phyloP scores from a whole-genome alignment of 2,329 filamentous ascomycete species.

The Paracorniculantispora psalliotae region DNA sequence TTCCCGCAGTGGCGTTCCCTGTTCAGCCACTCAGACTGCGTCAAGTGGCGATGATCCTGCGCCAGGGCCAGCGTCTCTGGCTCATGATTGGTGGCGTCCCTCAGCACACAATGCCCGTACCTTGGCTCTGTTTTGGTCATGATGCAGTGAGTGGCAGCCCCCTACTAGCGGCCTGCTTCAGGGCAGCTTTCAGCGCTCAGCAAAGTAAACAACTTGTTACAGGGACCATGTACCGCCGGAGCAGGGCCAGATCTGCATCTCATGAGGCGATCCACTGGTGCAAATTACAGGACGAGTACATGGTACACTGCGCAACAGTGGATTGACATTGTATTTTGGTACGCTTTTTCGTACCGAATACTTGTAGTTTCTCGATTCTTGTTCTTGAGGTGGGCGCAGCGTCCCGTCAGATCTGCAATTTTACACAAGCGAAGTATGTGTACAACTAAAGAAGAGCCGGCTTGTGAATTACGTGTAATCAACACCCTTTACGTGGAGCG shows the following conservation, averaged over 20 bases:
- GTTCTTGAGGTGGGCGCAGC: background rate
- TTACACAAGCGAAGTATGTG: background rate
- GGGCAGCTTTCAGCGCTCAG: background rate
- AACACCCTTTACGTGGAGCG: background rate
- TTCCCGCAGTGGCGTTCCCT: background rate
- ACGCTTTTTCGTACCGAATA: background rate
- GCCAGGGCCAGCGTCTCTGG: background rate
- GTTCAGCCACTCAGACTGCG: constrained; percentile 5
- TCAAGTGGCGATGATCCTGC: constrained; percentile 11
- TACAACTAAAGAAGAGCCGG: background rate
- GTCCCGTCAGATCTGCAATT: constrained; percentile 1
- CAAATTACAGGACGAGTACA: background rate
- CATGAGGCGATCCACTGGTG: background rate
- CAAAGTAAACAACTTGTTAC: background rate
- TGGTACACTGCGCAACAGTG: background rate
- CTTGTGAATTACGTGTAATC: background rate
- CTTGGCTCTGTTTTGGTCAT: background rate
- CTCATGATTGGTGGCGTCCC: constrained; percentile 3
- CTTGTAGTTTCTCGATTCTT: background rate
- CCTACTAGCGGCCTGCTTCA: background rate
- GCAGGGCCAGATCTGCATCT: constrained; percentile 6
- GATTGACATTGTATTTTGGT: background rate
- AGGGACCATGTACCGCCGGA: background rate
- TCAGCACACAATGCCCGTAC: background rate
- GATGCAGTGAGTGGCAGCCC: background rate